Conservation (phyloP, 768 basidiomycete species). For the Trametes gibbosa region DNA sequence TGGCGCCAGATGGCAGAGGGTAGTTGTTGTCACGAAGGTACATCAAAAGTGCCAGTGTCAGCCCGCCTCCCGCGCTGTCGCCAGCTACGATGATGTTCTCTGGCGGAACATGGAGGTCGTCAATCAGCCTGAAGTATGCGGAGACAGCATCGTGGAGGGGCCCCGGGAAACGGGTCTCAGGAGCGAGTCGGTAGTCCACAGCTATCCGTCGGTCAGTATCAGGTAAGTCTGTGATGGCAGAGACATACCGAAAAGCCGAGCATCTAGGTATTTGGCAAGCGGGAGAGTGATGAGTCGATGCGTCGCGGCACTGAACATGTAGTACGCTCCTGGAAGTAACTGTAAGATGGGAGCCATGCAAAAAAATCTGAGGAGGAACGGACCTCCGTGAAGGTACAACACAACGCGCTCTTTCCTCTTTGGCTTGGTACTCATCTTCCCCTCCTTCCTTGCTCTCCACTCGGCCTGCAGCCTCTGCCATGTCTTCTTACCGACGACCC, state of each 20-base stretch:
- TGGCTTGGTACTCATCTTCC: slow-evolving; percentile 23
- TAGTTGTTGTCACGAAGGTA: slow-evolving; percentile 93
- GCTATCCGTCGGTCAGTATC: slow-evolving; percentile 41
- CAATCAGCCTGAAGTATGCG: slow-evolving; percentile 82
- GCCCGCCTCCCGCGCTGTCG: slow-evolving; percentile 92
- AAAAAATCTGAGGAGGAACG: slow-evolving; percentile 20
- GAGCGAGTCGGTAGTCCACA: slow-evolving; percentile 93
- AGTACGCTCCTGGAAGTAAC: slow-evolving; percentile 73
- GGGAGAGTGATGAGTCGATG: slow-evolving; percentile 90
- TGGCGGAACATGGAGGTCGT: slow-evolving; percentile 87
- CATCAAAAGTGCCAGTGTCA: slow-evolving; percentile 82
- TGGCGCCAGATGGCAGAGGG: slow-evolving; percentile 78
- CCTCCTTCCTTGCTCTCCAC: slow-evolving; percentile 48
- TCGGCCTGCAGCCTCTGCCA: slow-evolving; percentile 87
- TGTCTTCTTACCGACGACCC: slow-evolving; percentile 91
- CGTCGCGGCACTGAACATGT: slow-evolving; percentile 85
- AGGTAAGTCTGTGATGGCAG: not conserved
- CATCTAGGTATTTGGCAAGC: slow-evolving; percentile 82
- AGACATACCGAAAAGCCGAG: slow-evolving; percentile 77
- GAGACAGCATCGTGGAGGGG: slow-evolving; percentile 82
- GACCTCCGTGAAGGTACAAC: slow-evolving; percentile 93
- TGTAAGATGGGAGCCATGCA: not conserved
- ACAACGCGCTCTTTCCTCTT: slow-evolving; percentile 74
- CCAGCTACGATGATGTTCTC: slow-evolving; percentile 88
- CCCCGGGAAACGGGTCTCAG: slow-evolving; percentile 92